These are phyloP conservation scores for Amanita molliuscula DNA, from an alignment of 768 basidiomycete species.

Conservation along the genomic window DNA sequence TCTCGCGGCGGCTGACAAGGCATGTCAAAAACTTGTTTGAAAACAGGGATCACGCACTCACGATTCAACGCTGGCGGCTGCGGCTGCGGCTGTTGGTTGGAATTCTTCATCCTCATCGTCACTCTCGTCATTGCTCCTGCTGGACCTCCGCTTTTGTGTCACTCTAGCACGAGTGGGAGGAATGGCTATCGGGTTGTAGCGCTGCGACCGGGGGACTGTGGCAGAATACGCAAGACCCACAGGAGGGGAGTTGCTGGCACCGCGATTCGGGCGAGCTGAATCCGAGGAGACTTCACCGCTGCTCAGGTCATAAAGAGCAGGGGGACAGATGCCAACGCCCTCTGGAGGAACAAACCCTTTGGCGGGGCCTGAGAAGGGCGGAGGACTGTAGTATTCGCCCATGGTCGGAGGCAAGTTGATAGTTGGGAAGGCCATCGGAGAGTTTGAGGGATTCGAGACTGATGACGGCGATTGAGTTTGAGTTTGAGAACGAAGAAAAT, in stretches of 20 bases:
- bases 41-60: conserved; percentile 17
- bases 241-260: conserved; percentile 46
- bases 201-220: conserved; percentile 58
- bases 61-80: conserved; percentile 43
- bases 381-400: conserved; percentile 46
- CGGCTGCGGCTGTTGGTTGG: conserved; percentile 36
- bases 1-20: conserved; percentile 62
- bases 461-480: conserved; percentile 8
- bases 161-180: conserved; percentile 42
- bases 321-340: conserved; percentile 53
- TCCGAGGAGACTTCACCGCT: conserved; percentile 71
- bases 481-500: conserved; percentile 8
- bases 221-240: conserved; percentile 39
- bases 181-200: conserved; percentile 66
- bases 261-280: conserved; percentile 55
- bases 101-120: conserved; percentile 74
- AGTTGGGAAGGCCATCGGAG: conserved; percentile 53
- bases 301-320: conserved; percentile 61
- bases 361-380: conserved; percentile 35
- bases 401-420: conserved; percentile 47
- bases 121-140: conserved; percentile 52
- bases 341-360: conserved; percentile 60
- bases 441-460: conserved; percentile 49
- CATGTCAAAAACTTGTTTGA: conserved; percentile 1
- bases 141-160: conserved; percentile 31